Base-by-base conservation (phyloP, 176 grass and related monocot species). In the Rhynchospora tenuis region DNA sequence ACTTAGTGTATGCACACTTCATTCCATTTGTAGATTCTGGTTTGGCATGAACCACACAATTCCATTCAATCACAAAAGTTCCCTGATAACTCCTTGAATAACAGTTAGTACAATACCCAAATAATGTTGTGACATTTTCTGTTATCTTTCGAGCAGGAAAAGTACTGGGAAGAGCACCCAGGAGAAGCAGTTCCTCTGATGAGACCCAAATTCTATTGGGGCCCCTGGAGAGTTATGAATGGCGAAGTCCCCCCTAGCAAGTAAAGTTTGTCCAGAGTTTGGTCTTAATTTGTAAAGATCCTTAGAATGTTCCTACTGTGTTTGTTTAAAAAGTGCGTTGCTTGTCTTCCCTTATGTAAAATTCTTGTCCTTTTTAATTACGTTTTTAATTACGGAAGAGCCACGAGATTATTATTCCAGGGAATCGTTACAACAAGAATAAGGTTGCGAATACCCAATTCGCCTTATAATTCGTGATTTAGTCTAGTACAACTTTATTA, bases 121-220 rank as follows among this genome's bases (percentile, higher is more conserved):
- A 8, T 54, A 12, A 3, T 75, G 24, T 75, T 29, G 15, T 54
- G 22, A 52, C 12, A 50, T 7, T 20, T 23, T 80, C 1, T 47
- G 81, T 69, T 1, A 71, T 59, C 31, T 74, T 71, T 85, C 78
- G 84, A 79, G 50, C 88, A 98, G 95, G 95, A 98, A 69, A 93
- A 95, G 51, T 95, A 90, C 86, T 98, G 93, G 93, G 96, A 98
- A 81, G 96, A 95, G 14, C 96, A 98, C 76, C 93, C 93, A 1
- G 96, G 96, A 48, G 93, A 90, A 86, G 82, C 84, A 4, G 93
- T 98, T 86, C 95, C 95, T 11, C 81, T 98, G 79, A 98, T 98
- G 95, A 89, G 84, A 54, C 95, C 95, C 44, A 98, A 90, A 61
- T 98, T 98, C 86, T 98, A 98, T 85, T 93, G 92, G 95, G 95